Conservation (phyloP, 2,329 filamentous ascomycete species). For the Microascus cirrosus region DNA sequence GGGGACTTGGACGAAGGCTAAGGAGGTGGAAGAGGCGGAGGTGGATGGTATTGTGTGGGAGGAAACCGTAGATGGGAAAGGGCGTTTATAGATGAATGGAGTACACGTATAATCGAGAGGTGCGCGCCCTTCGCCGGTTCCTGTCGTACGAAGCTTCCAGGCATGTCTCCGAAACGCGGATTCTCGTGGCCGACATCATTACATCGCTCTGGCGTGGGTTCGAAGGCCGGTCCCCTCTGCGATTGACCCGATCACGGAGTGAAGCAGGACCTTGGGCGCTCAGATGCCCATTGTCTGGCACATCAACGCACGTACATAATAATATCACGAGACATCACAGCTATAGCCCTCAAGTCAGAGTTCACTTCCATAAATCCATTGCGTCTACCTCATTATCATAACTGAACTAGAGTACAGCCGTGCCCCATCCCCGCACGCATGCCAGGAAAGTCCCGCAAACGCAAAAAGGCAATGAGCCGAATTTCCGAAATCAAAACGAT, state of each 20-base stretch:
- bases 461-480: background rate
- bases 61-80: background rate
- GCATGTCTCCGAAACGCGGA: too few relatives aligned
- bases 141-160: too few relatives aligned
- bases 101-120: too few relatives aligned
- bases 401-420: slow-evolving; percentile 3
- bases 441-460: background rate
- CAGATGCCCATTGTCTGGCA: too few relatives aligned
- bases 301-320: too few relatives aligned
- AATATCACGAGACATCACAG: background rate
- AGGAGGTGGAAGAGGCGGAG: background rate
- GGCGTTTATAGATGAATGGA: background rate
- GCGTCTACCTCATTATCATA: slow-evolving; percentile 6
- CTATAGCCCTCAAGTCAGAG: background rate
- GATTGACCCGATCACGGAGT: too few relatives aligned
- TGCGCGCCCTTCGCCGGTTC: too few relatives aligned
- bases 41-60: background rate
- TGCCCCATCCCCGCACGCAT: background rate
- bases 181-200: too few relatives aligned
- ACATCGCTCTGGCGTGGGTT: too few relatives aligned
- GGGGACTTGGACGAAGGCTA: background rate
- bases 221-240: too few relatives aligned
- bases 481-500: background rate
- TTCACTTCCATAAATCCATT: background rate
- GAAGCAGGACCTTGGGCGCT: too few relatives aligned